Evolutionary conservation across 768 basidiomycete species (phyloP).

Genomic region (Tulasnella sp.): DNA sequence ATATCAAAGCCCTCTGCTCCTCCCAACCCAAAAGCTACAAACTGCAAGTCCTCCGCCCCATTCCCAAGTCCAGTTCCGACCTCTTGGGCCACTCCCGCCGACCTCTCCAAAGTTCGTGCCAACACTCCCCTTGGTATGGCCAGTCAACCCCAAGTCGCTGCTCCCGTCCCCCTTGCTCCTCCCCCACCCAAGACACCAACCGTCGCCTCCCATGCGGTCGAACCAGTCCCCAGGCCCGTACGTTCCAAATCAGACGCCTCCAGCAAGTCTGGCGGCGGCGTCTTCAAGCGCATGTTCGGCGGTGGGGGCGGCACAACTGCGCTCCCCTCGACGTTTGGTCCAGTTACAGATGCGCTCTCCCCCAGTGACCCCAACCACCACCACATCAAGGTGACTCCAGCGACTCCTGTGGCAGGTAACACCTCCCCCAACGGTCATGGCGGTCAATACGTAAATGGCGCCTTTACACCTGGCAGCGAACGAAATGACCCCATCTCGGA

Average conservation of each 20-base stretch:
- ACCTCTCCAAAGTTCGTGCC: slow-evolving; percentile 11
- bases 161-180: neutral
- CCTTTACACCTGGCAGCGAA: neutral
- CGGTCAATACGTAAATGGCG: slow-evolving; percentile 8
- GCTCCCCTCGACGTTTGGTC: neutral
- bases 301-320: neutral
- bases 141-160: neutral
- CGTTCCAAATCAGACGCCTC: slow-evolving; percentile 14
- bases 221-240: slow-evolving; percentile 3
- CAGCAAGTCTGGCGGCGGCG: slow-evolving; percentile 3
- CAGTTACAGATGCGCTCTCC: neutral
- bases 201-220: neutral
- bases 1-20: neutral
- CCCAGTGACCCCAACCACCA: neutral
- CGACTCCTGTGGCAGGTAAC: neutral
- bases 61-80: slow-evolving; percentile 12
- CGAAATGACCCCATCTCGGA: neutral
- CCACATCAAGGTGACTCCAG: neutral
- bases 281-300: slow-evolving; percentile 17
- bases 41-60: slow-evolving; percentile 8
- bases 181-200: neutral
- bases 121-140: slow-evolving; percentile 10
- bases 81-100: slow-evolving; percentile 6
- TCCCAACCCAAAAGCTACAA: slow-evolving; percentile 1
- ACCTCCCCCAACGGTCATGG: no score